A percentile compares a stretch with the other conserved stretches of the same genome.
phyloP scores from a whole-genome alignment of 257 asterid species.

The Gentiana straminea region DNA sequence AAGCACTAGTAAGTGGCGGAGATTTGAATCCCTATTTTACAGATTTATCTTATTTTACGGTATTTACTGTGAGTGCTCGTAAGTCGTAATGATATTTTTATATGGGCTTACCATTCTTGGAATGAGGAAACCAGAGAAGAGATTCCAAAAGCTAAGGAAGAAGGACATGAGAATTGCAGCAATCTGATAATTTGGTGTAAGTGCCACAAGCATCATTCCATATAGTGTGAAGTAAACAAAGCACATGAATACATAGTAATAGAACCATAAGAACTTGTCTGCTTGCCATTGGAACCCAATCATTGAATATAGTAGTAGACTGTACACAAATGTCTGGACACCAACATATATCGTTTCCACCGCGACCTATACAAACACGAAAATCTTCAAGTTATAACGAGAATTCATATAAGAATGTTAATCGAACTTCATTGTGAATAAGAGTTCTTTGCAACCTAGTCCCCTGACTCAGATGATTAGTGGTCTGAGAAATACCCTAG shows the following conservation, averaged over 20 bases:
- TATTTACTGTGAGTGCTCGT: too few species aligned
- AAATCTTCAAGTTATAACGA: neutral
- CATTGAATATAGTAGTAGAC: slow-evolving; percentile 26
- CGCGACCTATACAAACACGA: slow-evolving; percentile 25
- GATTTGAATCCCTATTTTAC: too few species aligned
- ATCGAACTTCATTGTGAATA: too few species aligned
- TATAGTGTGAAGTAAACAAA: slow-evolving; percentile 30
- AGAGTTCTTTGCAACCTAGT: too few species aligned
- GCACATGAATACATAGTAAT: slow-evolving; percentile 26
- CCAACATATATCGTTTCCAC: slow-evolving; percentile 45
- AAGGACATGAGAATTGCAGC: slow-evolving; percentile 60
- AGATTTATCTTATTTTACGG: too few species aligned
- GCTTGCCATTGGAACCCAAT: slow-evolving; percentile 32
- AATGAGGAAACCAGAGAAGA: slow-evolving; percentile 64
- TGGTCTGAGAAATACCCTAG: too few species aligned
- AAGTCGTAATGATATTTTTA: too few species aligned
- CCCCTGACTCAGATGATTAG: too few species aligned
- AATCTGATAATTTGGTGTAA: slow-evolving; percentile 59
- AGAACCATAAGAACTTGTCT: slow-evolving; percentile 48
- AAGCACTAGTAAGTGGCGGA: too few species aligned
- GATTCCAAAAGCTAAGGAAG: slow-evolving; percentile 67
- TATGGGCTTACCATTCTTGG: slow-evolving; percentile 41
- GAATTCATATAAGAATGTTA: neutral
- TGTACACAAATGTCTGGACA: slow-evolving; percentile 24
- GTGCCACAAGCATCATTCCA: slow-evolving; percentile 48